These are phyloP conservation scores for Pseudonitzschia pungens DNA, from an alignment of 108 stramenopile genomes.

Conservation along the genomic window DNA sequence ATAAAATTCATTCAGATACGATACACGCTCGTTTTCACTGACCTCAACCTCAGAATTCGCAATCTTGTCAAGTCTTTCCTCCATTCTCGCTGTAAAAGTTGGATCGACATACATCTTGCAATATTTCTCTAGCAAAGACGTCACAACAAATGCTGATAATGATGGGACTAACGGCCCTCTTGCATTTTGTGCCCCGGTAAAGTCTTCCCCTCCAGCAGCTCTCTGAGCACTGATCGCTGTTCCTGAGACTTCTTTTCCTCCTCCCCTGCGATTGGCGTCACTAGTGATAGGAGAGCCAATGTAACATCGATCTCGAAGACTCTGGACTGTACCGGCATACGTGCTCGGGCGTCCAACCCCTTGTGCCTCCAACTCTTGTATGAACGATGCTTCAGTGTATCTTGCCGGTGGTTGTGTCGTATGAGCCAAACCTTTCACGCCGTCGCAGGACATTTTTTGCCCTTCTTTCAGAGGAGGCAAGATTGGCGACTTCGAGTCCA, in stretches of 20 bases:
- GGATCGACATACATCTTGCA: slow-evolving; percentile 73
- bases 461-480: slow-evolving; percentile 51
- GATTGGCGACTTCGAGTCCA: slow-evolving; percentile 4
- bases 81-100: slow-evolving; percentile 73
- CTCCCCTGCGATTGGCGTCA: slow-evolving; percentile 23
- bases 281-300: slow-evolving; percentile 43
- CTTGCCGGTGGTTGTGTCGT: slow-evolving; percentile 61
- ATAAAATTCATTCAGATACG: slow-evolving; percentile 69
- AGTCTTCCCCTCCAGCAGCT: slow-evolving; percentile 56
- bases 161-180: slow-evolving; percentile 63
- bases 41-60: slow-evolving; percentile 36
- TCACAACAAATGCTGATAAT: slow-evolving; percentile 68
- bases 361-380: slow-evolving; percentile 69
- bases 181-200: slow-evolving; percentile 30
- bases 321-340: slow-evolving; percentile 67
- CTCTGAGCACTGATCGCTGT: slow-evolving; percentile 45
- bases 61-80: slow-evolving; percentile 56
- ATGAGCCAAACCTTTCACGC: slow-evolving; percentile 27
- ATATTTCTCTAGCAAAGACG: slow-evolving; percentile 53
- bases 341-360: slow-evolving; percentile 86
- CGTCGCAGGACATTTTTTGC: slow-evolving; percentile 30
- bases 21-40: slow-evolving; percentile 42
- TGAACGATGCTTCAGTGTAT: slow-evolving; percentile 74
- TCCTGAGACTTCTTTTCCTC: slow-evolving; percentile 29
- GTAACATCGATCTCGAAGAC: slow-evolving; percentile 66